phyloP scores from a whole-genome alignment of 192 early-diverging fungal species.

The Coemansia sp. region DNA sequence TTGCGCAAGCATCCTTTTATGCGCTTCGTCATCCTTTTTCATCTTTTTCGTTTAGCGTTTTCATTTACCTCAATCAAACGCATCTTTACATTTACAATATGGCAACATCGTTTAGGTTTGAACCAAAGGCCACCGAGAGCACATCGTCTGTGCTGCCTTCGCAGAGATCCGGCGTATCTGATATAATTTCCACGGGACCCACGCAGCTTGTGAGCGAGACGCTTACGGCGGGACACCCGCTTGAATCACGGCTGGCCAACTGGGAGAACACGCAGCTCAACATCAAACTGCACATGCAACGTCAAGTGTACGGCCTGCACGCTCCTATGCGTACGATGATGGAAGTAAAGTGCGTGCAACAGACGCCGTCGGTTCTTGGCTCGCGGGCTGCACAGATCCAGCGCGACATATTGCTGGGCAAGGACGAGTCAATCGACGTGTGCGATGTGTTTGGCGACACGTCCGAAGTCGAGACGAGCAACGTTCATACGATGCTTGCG shows the following conservation, averaged over 20 bases:
- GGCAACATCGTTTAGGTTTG: slow-evolving; percentile 42
- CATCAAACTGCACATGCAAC: slow-evolving; percentile 77
- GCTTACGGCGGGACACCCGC: slow-evolving; percentile 64
- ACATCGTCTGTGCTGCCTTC: slow-evolving; percentile 33
- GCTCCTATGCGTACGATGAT: slow-evolving; percentile 92
- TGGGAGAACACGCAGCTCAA: slow-evolving; percentile 84
- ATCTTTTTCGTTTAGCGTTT: not conserved
- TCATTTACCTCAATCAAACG: slow-evolving; percentile 5
- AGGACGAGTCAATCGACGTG: slow-evolving; percentile 85
- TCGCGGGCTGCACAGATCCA: slow-evolving; percentile 51
- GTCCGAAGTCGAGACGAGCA: slow-evolving; percentile 10
- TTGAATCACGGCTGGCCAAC: slow-evolving; percentile 72
- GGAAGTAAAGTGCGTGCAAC: slow-evolving; percentile 69
- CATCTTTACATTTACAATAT: slow-evolving; percentile 10
- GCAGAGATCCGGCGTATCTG: slow-evolving; percentile 17
- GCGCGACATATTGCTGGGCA: slow-evolving; percentile 84
- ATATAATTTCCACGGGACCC: slow-evolving; percentile 35
- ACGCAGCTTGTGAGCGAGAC: slow-evolving; percentile 22
- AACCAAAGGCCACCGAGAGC: slow-evolving; percentile 13
- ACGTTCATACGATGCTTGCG: slow-evolving; percentile 36
- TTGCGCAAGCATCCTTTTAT: slow-evolving; percentile 1
- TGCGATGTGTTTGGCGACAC: slow-evolving; percentile 82
- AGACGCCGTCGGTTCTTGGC: slow-evolving; percentile 23
- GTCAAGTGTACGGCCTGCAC: slow-evolving; percentile 81
- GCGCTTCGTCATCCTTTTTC: slow-evolving; percentile 1